Conservation (phyloP, 83 land plant genomes). For the Isoetes engelmannii region DNA sequence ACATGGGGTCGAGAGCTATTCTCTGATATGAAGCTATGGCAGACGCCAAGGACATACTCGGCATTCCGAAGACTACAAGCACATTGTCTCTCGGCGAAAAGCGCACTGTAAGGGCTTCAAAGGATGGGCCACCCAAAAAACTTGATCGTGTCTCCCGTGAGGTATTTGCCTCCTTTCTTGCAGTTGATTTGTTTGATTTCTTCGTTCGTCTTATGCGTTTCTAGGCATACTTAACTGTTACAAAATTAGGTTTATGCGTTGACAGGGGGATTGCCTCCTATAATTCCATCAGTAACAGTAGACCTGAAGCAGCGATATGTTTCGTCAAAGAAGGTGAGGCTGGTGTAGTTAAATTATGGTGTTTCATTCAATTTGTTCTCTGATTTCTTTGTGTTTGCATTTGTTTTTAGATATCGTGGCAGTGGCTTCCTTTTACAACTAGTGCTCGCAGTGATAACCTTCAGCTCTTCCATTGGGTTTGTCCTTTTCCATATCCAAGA, state of each 20-base stretch:
- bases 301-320: neutral
- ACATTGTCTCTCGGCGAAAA: conserved; percentile 46
- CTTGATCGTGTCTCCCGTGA: conserved; percentile 93
- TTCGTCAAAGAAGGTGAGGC: neutral
- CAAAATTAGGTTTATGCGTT: conserved; percentile 79
- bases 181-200: neutral
- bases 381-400: neutral
- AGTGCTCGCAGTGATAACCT: conserved; percentile 81
- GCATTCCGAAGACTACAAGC: conserved; percentile 52
- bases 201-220: neutral
- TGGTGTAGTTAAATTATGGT: no score
- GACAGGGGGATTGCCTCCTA: conserved; percentile 81
- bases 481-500: neutral
- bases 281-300: conserved; percentile 43
- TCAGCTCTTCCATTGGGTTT: conserved; percentile 88
- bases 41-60: conserved; percentile 97
- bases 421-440: conserved; percentile 84
- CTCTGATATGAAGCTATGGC: conserved; percentile 13
- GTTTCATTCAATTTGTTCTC: no score
- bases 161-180: conserved; percentile 27
- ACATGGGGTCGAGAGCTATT: no score
- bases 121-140: conserved; percentile 61
- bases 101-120: conserved; percentile 49
- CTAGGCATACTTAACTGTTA: neutral
- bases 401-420: conserved; percentile 77